Conservation (phyloP, 2,329 filamentous ascomycete species). For the Cercospora zeae-maydis region DNA sequence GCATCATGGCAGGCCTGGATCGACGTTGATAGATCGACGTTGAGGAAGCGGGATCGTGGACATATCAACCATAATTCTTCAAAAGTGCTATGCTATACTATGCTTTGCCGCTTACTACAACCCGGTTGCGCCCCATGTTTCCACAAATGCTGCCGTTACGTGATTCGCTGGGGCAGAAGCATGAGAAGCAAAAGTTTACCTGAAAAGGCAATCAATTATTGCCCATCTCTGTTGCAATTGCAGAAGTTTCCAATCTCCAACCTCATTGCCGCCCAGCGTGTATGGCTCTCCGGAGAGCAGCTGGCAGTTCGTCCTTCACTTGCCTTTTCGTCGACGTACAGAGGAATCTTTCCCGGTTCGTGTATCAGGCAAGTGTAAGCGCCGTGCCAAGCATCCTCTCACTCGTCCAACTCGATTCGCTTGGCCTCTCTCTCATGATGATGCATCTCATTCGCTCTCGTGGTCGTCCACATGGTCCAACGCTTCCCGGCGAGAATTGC, state of each 20-base stretch:
- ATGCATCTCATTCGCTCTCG: no score
- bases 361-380: not conserved
- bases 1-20: conserved; percentile 5
- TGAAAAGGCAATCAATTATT: not conserved
- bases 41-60: not conserved
- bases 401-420: not conserved
- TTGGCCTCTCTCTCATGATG: no score
- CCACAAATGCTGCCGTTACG: not conserved
- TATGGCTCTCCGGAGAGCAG: not conserved
- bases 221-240: not conserved
- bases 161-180: not conserved
- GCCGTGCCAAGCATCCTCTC: not conserved
- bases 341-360: not conserved
- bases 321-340: not conserved
- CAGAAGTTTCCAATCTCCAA: not conserved
- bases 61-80: not conserved
- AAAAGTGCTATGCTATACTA: not conserved
- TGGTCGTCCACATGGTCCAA: no score
- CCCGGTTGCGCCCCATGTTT: not conserved
- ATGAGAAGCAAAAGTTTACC: not conserved
- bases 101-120: not conserved
- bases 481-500: not conserved
- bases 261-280: not conserved
- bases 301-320: not conserved
- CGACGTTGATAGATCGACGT: not conserved